These are phyloP conservation scores for Yamadazyma sp. DNA, from an alignment of 1,139 yeast species.

Conservation along the genomic window DNA sequence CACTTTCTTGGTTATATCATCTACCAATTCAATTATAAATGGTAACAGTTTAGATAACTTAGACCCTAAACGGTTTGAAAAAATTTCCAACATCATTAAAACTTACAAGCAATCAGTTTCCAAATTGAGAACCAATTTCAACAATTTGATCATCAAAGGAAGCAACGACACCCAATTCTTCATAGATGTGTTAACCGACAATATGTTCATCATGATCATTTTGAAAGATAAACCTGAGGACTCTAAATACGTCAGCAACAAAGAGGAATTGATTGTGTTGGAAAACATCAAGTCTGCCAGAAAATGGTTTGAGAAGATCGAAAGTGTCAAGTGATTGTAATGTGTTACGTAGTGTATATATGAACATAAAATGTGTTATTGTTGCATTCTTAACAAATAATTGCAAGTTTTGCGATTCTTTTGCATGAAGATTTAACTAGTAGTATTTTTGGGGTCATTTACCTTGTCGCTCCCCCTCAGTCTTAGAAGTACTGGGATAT, in stretches of 20 bases:
- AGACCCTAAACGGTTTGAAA: conserved; percentile 93
- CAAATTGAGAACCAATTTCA: conserved; percentile 82
- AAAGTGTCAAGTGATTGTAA: conserved; percentile 20
- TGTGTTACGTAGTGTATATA: conserved; percentile 1
- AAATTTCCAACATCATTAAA: conserved; percentile 89
- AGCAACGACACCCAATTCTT: conserved; percentile 64
- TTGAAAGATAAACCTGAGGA: conserved; percentile 35
- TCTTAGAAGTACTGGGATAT: too few relatives aligned
- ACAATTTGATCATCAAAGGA: conserved; percentile 74
- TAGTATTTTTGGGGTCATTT: too few relatives aligned
- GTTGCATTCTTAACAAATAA: too few relatives aligned
- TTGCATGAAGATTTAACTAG: too few relatives aligned
- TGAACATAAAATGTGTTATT: too few relatives aligned
- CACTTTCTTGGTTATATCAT: conserved; percentile 85
- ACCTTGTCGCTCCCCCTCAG: too few relatives aligned
- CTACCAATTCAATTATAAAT: conserved; percentile 47
- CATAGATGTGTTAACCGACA: conserved; percentile 68
- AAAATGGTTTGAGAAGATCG: conserved; percentile 64
- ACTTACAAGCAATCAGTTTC: conserved; percentile 93
- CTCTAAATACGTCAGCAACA: conserved; percentile 28
- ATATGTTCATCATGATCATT: conserved; percentile 76
- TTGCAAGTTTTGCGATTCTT: too few relatives aligned
- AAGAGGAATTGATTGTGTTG: conserved; percentile 62
- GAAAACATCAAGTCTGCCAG: conserved; percentile 71
- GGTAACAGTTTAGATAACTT: conserved; percentile 27